phyloP scores from a whole-genome alignment of 2,329 filamentous ascomycete genomes.

The Aspergillus novoparasiticus region DNA sequence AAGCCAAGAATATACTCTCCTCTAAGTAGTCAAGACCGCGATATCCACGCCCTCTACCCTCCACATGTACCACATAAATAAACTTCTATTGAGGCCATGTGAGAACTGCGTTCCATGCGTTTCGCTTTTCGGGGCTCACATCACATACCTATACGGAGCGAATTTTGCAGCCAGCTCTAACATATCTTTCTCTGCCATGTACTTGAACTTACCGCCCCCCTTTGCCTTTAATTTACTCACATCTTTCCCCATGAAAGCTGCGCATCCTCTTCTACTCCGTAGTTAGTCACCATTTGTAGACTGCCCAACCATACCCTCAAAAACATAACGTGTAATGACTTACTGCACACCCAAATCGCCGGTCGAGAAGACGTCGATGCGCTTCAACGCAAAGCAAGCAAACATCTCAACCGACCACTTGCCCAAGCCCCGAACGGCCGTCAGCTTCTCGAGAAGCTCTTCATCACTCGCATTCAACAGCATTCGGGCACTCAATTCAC shows the following conservation, averaged over 20 bases:
- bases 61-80: constrained; percentile 99
- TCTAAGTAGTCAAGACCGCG: constrained; percentile 45
- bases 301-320: background rate
- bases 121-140: too few species aligned
- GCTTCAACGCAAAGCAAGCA: constrained; percentile 90
- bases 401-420: constrained; percentile 98
- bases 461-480: constrained; percentile 81
- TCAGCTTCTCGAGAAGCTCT: constrained; percentile 78
- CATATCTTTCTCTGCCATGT: constrained; percentile 96
- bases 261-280: constrained; percentile 72
- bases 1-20: background rate
- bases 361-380: constrained; percentile 89
- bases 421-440: constrained; percentile 83
- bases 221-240: constrained; percentile 79
- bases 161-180: constrained; percentile 76
- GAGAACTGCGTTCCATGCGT: constrained; percentile 14
- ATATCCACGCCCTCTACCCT: constrained; percentile 78
- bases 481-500: constrained; percentile 75
- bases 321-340: constrained; percentile 31
- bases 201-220: constrained; percentile 91
- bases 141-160: constrained; percentile 70
- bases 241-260: constrained; percentile 79
- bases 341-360: constrained; percentile 90
- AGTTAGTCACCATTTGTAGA: constrained; percentile 10
- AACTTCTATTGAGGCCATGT: constrained; percentile 57